Percentiles rank a stretch among this genome's conserved stretches.
Evolutionary conservation across 2,329 filamentous ascomycete species (phyloP).

Genomic region (Pezicula rhizophila): DNA sequence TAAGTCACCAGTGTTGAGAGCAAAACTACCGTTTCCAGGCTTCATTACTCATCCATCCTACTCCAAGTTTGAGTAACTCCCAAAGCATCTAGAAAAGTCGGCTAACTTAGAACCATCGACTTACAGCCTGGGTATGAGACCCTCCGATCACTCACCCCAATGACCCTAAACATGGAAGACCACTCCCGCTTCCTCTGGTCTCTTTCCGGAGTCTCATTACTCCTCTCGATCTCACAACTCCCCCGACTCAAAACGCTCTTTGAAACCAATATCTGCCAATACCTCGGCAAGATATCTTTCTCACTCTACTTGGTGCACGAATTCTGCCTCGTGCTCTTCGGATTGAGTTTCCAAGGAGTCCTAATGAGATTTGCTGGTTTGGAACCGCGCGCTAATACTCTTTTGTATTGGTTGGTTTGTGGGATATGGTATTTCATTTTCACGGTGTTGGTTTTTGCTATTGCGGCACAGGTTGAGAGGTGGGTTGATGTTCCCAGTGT

Average conservation of each 20-base stretch:
- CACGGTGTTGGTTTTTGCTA: not conserved
- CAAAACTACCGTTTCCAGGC: too few species aligned
- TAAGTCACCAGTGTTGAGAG: too few species aligned
- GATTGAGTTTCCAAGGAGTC: conserved; percentile 13
- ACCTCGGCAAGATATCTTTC: conserved; percentile 49
- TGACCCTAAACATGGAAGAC: conserved; percentile 13
- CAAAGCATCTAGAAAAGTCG: too few species aligned
- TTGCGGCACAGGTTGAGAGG: conserved; percentile 22
- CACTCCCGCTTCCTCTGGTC: conserved; percentile 19
- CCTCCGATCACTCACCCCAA: conserved; percentile 12
- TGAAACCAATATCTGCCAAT: conserved; percentile 43
- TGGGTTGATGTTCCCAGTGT: conserved; percentile 44
- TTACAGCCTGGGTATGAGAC: conserved; percentile 13
- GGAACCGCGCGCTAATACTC: conserved; percentile 16
- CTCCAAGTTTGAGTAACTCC: too few species aligned
- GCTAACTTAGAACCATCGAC: too few species aligned
- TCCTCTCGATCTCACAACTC: conserved; percentile 27
- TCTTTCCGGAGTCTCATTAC: conserved; percentile 13
- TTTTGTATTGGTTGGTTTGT: conserved; percentile 46
- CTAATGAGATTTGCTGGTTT: conserved; percentile 8
- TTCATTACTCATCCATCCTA: too few species aligned
- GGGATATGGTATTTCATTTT: conserved; percentile 40
- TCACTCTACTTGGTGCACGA: conserved; percentile 49
- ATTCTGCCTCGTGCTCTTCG: conserved; percentile 34
- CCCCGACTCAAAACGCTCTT: conserved; percentile 34